A percentile compares a stretch with the other conserved stretches of the same genome.
Conservation (phyloP, 176 grass and related monocot genomes). For the Metroxylon sagu region DNA sequence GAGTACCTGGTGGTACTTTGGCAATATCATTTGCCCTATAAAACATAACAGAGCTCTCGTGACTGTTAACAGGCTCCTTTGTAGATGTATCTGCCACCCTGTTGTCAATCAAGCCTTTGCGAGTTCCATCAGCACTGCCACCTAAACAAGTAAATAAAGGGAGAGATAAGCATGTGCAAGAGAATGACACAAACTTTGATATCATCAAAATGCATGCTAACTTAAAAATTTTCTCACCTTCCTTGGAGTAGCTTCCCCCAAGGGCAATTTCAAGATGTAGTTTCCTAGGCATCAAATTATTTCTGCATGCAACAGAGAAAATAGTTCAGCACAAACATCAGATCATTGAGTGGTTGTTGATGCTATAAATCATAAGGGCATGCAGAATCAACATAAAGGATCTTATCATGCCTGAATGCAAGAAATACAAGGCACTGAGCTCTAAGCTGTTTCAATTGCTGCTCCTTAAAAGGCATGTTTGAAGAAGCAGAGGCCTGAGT, state of each 20-base stretch:
- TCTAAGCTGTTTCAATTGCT: constrained; percentile 96
- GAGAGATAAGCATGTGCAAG: not conserved
- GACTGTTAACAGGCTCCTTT: constrained; percentile 61
- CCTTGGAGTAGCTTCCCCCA: constrained; percentile 40
- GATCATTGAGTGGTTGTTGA: too few species aligned
- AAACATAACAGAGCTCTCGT: constrained; percentile 53
- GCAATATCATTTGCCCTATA: constrained; percentile 43
- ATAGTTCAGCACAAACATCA: not conserved
- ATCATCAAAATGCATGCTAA: too few species aligned
- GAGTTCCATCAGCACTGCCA: constrained; percentile 32
- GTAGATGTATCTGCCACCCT: constrained; percentile 68
- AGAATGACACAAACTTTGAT: too few species aligned
- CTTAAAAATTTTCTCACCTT: constrained; percentile 43
- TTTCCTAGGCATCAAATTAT: constrained; percentile 78
- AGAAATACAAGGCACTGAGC: constrained; percentile 99
- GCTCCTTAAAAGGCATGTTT: constrained; percentile 75
- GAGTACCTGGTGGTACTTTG: constrained; percentile 27
- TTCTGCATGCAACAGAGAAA: constrained; percentile 43
- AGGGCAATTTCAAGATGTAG: constrained; percentile 97
- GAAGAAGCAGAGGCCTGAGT: constrained; percentile 34
- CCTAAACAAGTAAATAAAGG: constrained; percentile 30
- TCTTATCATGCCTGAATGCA: constrained; percentile 64
- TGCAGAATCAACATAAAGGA: not conserved
- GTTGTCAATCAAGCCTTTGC: constrained; percentile 43
- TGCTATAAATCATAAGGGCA: not conserved